A percentile compares a stretch with the other conserved stretches of the same genome.
Evolutionary conservation across 768 basidiomycete species (phyloP).

Genomic region (Phallus indusiatus): DNA sequence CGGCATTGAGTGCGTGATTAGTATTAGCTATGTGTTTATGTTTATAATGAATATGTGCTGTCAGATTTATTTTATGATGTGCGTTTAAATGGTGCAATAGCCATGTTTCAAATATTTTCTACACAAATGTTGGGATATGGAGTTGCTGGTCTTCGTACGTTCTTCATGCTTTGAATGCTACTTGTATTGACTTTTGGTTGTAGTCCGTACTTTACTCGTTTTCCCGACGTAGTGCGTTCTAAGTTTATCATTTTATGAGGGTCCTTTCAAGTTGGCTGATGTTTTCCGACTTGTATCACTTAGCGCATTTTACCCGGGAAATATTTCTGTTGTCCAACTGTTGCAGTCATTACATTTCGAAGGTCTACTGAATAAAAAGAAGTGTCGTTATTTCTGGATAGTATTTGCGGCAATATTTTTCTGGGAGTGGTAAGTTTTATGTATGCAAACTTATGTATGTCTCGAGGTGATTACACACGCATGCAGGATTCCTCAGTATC

Average conservation of each 20-base stretch:
- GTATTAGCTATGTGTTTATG: background rate
- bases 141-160: conserved; percentile 26
- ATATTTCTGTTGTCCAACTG: conserved; percentile 43
- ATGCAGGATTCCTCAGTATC: conserved; percentile 26
- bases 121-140: conserved; percentile 35
- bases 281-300: too few relatives aligned
- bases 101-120: conserved; percentile 47
- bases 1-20: conserved; percentile 36
- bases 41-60: background rate
- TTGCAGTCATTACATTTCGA: conserved; percentile 45
- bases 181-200: background rate
- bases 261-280: too few relatives aligned
- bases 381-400: conserved; percentile 40
- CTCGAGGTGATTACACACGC: too few relatives aligned
- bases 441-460: too few relatives aligned
- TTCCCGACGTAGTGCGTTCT: conserved; percentile 43
- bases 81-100: conserved; percentile 37
- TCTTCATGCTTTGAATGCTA: conserved; percentile 10
- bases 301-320: conserved; percentile 40
- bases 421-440: conserved; percentile 27
- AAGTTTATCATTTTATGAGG: too few relatives aligned
- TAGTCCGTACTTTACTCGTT: conserved; percentile 39
- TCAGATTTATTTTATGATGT: conserved; percentile 44
- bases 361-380: conserved; percentile 40
- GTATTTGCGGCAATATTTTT: conserved; percentile 38